Evolutionary conservation across 441 rosid genomes (phyloP).

Genomic region (Pelargonium fulgidum): DNA sequence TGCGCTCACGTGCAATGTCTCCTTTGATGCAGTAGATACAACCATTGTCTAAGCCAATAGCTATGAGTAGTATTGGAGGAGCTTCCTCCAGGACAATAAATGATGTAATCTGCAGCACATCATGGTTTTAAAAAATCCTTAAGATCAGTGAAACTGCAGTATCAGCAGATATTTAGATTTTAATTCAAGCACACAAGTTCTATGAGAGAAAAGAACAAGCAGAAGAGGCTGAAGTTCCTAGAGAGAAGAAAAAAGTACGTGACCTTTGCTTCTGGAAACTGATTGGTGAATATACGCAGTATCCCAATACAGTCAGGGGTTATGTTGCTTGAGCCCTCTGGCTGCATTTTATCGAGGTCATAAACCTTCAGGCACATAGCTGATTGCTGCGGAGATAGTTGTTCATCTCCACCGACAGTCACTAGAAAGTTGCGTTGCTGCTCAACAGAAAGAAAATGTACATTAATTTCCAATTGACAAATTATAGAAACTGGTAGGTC

Average conservation of each 20-base stretch:
- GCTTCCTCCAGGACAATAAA: slow-evolving; percentile 92
- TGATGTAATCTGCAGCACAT: slow-evolving; percentile 66
- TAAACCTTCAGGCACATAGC: slow-evolving; percentile 82
- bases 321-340: slow-evolving; percentile 64
- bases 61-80: slow-evolving; percentile 84
- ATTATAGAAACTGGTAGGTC: not conserved
- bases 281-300: slow-evolving; percentile 79
- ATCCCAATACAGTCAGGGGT: slow-evolving; percentile 83
- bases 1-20: slow-evolving; percentile 89
- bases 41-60: slow-evolving; percentile 82
- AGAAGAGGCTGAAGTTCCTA: not conserved
- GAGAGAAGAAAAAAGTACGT: not conserved
- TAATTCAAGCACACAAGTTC: not conserved
- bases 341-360: slow-evolving; percentile 81
- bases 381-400: slow-evolving; percentile 67
- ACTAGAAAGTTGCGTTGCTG: slow-evolving; percentile 91
- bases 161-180: not conserved
- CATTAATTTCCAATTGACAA: slow-evolving; percentile 13
- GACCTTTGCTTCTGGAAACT: slow-evolving; percentile 91
- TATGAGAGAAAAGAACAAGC: slow-evolving; percentile 7
- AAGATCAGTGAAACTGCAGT: not conserved
- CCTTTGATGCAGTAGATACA: slow-evolving; percentile 89
- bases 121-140: slow-evolving; percentile 12
- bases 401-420: slow-evolving; percentile 90
- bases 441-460: not conserved